Base-by-base conservation (phyloP, 1,284 basidiomycete species). In the Trichosporon sp. region DNA sequence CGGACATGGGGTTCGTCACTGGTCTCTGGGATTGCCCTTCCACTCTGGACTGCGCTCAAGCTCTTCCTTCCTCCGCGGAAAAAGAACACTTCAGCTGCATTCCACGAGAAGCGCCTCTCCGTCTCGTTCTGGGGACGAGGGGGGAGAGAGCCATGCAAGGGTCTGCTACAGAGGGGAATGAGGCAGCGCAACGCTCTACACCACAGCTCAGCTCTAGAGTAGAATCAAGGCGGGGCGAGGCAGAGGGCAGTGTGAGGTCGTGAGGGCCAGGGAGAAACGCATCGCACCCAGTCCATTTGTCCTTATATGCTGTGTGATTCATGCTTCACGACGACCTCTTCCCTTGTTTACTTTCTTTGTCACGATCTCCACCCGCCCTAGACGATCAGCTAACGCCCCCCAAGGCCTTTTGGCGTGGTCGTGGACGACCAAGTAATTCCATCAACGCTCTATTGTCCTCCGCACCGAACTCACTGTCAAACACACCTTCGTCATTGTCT, bases 241-340 rank as follows among this genome's bases (percentile, higher is more conserved):
- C 51, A 16, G 19, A 54, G 3, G n/a, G 51, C 51, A 26, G 51
- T 54, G 51, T 54, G 19, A 54, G 19, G 21, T 54, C 51, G 5
- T 8, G 10, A 11, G 16, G 51, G 51, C 19, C 51, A 26, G 26
- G 21, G 51, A 19, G 51, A 26, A 26, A 54, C 51, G 19, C 51
- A 54, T 21, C 16, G 51, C 51, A 26, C 21, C 21, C 11, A 19
- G 4, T 8, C 51, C 21, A 26, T 19, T 54, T 54, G 51, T 54
- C 51, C 51, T 54, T 54, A 54, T 54, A 54, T 54, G 51, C 51
- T 21, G 51, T 54, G 51, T 54, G 51, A 19, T 54, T 26, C 51
- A 54, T 48, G 51, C 51, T 54, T 54, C 6, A 54, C 19, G 26
- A 54, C 51, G n/a, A 7, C 21, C 21, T 11, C 21, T 48, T 19